These are phyloP conservation scores for Paecilomyces niveus DNA, from an alignment of 2,329 filamentous ascomycete species.

Conservation along the genomic window DNA sequence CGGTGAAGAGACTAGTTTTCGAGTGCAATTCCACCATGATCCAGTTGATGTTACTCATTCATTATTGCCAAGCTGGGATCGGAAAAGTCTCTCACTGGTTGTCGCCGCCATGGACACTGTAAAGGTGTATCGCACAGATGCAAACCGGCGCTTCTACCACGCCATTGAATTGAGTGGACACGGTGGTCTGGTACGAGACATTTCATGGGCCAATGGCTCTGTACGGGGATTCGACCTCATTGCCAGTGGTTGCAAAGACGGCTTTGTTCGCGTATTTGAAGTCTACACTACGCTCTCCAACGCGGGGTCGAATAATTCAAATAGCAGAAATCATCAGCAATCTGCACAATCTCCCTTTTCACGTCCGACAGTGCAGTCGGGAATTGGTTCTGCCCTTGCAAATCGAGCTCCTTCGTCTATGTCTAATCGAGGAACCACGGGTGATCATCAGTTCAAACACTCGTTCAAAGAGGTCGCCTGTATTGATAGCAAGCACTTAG, in stretches of 20 bases:
- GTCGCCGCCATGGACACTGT: conserved; percentile 81
- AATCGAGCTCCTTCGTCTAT: conserved; percentile 23
- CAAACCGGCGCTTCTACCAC: conserved; percentile 73
- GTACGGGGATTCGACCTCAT: conserved; percentile 85
- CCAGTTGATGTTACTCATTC: conserved; percentile 64
- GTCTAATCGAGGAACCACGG: conserved; percentile 24
- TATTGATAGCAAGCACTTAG: conserved; percentile 37
- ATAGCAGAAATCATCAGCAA: conserved; percentile 19
- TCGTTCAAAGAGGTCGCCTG: conserved; percentile 35
- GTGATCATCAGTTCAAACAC: conserved; percentile 34
- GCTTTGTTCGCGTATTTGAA: conserved; percentile 81
- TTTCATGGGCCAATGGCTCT: conserved; percentile 88
- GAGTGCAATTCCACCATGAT: conserved; percentile 82
- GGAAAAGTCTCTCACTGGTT: conserved; percentile 71
- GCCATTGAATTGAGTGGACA: conserved; percentile 71
- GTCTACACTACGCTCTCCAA: conserved; percentile 30
- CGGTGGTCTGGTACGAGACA: conserved; percentile 70
- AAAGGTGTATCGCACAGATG: conserved; percentile 71
- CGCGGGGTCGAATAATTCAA: conserved; percentile 18
- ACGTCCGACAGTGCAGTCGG: conserved; percentile 31
- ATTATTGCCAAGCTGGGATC: conserved; percentile 70
- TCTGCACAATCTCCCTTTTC: conserved; percentile 20
- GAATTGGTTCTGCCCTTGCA: conserved; percentile 36
- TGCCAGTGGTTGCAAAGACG: conserved; percentile 89
- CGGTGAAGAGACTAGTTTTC: conserved; percentile 82